These are phyloP conservation scores for Sclerotinia sclerotiorum DNA, from an alignment of 2,329 filamentous ascomycete species.

Conservation along the genomic window DNA sequence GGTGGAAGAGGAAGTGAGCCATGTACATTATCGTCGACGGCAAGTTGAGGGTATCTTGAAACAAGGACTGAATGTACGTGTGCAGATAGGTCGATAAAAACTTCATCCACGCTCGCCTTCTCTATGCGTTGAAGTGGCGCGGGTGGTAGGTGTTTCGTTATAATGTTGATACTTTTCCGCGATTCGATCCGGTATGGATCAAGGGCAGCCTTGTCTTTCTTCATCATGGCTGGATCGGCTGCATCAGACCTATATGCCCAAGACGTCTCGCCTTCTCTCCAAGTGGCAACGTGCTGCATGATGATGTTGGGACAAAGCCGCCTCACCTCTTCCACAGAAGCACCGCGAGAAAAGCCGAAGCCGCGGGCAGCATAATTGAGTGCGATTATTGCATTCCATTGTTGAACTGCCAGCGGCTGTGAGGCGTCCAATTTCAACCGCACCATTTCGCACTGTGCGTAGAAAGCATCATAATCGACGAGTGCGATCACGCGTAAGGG, in stretches of 20 bases:
- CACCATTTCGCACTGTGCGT: slow-evolving; percentile 93
- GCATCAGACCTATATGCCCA: slow-evolving; percentile 90
- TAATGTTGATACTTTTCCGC: slow-evolving; percentile 72
- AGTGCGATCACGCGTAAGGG: slow-evolving; percentile 87
- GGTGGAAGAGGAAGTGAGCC: slow-evolving; percentile 72
- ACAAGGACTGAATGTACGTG: slow-evolving; percentile 76
- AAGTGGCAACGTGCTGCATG: slow-evolving; percentile 93
- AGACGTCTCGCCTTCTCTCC: slow-evolving; percentile 84
- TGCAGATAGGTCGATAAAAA: slow-evolving; percentile 87
- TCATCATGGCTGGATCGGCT: slow-evolving; percentile 63
- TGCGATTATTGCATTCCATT: slow-evolving; percentile 83
- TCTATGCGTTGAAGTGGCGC: slow-evolving; percentile 70
- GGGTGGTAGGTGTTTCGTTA: slow-evolving; percentile 69
- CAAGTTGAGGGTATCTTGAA: slow-evolving; percentile 71
- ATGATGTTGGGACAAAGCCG: slow-evolving; percentile 83
- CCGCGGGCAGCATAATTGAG: slow-evolving; percentile 92
- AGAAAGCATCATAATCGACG: slow-evolving; percentile 95
- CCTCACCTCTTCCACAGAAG: slow-evolving; percentile 75
- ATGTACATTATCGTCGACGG: slow-evolving; percentile 69
- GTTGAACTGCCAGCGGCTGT: slow-evolving; percentile 85
- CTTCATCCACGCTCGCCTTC: slow-evolving; percentile 96
- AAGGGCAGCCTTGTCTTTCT: slow-evolving; percentile 87
- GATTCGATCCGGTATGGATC: slow-evolving; percentile 89
- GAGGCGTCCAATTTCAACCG: slow-evolving; percentile 72
- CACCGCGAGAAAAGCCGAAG: slow-evolving; percentile 76